These are phyloP conservation scores for Sugiyamaella smithiae DNA, from an alignment of 805 yeast genomes.

Conservation along the genomic window DNA sequence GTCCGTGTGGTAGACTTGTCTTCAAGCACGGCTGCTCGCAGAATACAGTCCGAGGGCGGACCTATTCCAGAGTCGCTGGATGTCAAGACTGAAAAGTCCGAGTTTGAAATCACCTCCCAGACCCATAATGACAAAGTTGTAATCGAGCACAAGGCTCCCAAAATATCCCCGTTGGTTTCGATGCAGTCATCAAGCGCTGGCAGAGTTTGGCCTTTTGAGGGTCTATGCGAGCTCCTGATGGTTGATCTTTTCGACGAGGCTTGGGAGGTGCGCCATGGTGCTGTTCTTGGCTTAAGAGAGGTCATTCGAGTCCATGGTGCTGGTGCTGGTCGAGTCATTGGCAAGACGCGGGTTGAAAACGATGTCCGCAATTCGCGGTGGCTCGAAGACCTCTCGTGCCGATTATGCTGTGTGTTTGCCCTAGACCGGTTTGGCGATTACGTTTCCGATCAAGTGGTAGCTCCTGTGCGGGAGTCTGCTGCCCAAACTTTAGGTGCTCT, in stretches of 20 bases:
- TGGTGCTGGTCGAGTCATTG: constrained; percentile 79
- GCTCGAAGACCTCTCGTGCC: constrained; percentile 82
- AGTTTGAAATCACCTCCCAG: constrained; percentile 67
- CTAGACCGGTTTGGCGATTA: constrained; percentile 95
- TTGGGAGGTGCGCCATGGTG: constrained; percentile 97
- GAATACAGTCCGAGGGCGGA: constrained; percentile 29
- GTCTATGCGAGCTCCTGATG: constrained; percentile 77
- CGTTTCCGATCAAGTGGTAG: constrained; percentile 95
- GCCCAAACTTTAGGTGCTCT: constrained; percentile 93
- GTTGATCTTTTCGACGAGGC: constrained; percentile 76
- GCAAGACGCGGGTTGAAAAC: constrained; percentile 60
- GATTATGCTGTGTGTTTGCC: constrained; percentile 82
- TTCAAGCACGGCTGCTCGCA: constrained; percentile 29
- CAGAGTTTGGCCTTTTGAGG: constrained; percentile 91
- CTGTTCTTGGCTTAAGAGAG: constrained; percentile 89
- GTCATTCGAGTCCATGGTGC: constrained; percentile 75
- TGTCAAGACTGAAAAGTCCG: constrained; percentile 20
- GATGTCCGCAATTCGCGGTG: constrained; percentile 61
- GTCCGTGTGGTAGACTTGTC: constrained; percentile 37
- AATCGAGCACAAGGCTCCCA: constrained; percentile 69
- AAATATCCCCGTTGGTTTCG: constrained; percentile 62
- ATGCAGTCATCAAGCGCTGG: constrained; percentile 71
- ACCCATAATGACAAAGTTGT: constrained; percentile 78
- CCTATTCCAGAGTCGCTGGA: constrained; percentile 30
- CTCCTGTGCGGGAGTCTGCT: constrained; percentile 95